A percentile compares a stretch with the other conserved stretches of the same genome.
phyloP scores from a whole-genome alignment of 2,329 filamentous ascomycete genomes.

The Chaetomium globosum region DNA sequence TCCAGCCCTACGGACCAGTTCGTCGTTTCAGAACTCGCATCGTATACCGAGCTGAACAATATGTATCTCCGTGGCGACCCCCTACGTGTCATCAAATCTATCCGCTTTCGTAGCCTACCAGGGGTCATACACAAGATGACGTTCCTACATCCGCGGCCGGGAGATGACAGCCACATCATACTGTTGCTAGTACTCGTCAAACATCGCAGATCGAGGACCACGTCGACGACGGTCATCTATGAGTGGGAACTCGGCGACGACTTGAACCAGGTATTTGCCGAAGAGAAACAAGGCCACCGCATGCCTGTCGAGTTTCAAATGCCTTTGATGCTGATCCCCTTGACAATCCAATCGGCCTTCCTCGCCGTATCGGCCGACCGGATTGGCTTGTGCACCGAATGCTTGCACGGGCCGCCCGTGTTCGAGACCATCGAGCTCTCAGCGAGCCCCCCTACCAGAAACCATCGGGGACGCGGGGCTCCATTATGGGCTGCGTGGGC shows the following conservation, averaged over 20 bases:
- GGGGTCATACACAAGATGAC: conserved; percentile 84
- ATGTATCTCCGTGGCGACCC: conserved; percentile 51
- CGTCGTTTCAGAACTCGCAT: conserved; percentile 69
- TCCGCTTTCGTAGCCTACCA: conserved; percentile 53
- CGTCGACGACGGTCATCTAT: conserved; percentile 59
- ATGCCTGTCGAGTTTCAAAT: conserved; percentile 58
- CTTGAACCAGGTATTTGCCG: conserved; percentile 49
- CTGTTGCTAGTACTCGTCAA: conserved; percentile 66
- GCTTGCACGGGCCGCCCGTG: conserved; percentile 54
- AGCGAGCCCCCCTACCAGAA: conserved; percentile 46
- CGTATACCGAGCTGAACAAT: conserved; percentile 53
- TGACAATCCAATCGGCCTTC: conserved; percentile 71
- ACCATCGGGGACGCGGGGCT: conserved; percentile 50
- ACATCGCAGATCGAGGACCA: conserved; percentile 54
- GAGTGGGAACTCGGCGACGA: conserved; percentile 62
- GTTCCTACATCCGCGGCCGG: conserved; percentile 72
- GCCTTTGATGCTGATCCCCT: conserved; percentile 71
- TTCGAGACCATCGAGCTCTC: conserved; percentile 52
- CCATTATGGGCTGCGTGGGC: conserved; percentile 86
- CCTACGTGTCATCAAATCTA: conserved; percentile 61
- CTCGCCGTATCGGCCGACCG: conserved; percentile 65
- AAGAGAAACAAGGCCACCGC: conserved; percentile 54
- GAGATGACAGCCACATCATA: conserved; percentile 72
- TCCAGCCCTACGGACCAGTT: conserved; percentile 72
- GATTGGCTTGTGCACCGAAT: conserved; percentile 59